Base-by-base conservation (phyloP, 139 green algal species). In the Picochlorum sp. region DNA sequence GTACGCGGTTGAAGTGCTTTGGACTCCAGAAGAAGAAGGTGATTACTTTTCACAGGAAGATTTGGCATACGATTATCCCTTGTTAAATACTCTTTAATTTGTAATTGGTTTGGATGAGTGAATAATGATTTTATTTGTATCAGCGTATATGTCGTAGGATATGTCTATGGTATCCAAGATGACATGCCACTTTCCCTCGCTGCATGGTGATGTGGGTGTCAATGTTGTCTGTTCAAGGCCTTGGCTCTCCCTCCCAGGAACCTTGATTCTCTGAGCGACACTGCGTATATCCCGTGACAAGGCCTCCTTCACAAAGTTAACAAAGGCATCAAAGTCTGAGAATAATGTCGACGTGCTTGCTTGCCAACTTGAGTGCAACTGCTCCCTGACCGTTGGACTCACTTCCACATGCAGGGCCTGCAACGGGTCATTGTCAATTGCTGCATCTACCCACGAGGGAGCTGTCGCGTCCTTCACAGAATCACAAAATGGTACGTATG, bases 1-100 rank as follows among this genome's bases (percentile, higher is more conserved):
- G 8, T 74, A 97, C 62, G 92, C 92, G 1, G 89, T 97, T 32
- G 93, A 98, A 79, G 83, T 98, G 54, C 73, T 98, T 67, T 98
- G 93, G 93, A 97, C 91, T 2, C 93, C 93, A 0, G 86, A 98
- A 78, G 90, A 90, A 49, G 78, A 86, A 34, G 74, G 75, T 2
- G 92, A 98, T 64, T 77, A 62, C 38, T 92, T 95, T 76, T 89
- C 69, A 6, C 74, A 77, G 34, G 78, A 90, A 44, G 92, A 98
- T 73, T 58, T 98, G 45, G 47, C 92, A 15, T 10, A 34, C 4
- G 92, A 97, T 64, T 66, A 66, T 58, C 61, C 61, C 18, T 44
- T 54, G 37, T 26, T 66, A 21, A 66, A 66, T 66, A 66, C 37
- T 38, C 61, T 66, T n/a, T 56, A 21, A 54, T 41, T 41, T 41